Conservation (phyloP, 148 eudicot genomes). For the Selenicereus undatus region DNA sequence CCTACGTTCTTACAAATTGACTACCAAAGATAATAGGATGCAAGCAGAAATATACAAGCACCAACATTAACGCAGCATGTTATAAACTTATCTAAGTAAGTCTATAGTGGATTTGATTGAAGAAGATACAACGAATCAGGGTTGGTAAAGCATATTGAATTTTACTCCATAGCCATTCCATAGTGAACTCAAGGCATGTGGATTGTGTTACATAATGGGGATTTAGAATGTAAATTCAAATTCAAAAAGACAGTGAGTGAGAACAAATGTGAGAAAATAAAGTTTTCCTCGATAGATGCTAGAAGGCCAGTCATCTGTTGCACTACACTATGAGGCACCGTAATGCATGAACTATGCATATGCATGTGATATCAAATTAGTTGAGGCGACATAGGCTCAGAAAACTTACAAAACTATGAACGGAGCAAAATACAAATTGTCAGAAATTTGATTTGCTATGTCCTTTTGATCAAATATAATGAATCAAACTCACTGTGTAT, state of each 20-base stretch:
- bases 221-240: neutral
- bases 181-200: neutral
- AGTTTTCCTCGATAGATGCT: neutral
- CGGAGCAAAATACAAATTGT: neutral
- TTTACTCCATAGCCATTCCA: neutral
- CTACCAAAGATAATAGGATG: neutral
- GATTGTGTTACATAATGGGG: neutral
- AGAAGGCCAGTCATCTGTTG: neutral
- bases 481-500: neutral
- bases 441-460: neutral
- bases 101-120: neutral
- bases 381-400: neutral
- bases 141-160: neutral
- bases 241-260: neutral
- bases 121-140: neutral
- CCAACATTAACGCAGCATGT: neutral
- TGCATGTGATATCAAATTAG: neutral
- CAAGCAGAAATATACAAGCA: neutral
- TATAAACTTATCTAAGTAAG: neutral
- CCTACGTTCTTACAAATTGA: neutral
- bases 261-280: neutral
- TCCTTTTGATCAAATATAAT: neutral
- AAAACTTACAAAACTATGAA: neutral
- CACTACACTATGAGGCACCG: neutral
- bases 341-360: neutral